A percentile compares a stretch with the other conserved stretches of the same genome.
phyloP scores from a whole-genome alignment of 2,329 filamentous ascomycete genomes.

The Exophiala alcalophila region DNA sequence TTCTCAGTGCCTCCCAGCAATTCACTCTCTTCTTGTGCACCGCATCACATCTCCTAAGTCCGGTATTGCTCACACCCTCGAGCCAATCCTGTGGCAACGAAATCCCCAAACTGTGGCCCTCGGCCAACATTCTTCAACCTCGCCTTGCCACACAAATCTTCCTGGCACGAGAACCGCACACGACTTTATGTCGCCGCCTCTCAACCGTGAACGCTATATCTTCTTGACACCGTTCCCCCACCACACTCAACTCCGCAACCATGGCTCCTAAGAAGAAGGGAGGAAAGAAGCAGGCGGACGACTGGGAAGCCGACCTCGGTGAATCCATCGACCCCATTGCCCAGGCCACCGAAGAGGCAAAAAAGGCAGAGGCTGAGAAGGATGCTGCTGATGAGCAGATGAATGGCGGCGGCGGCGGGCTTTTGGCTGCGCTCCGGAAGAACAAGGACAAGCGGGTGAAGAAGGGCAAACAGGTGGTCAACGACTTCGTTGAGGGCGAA shows the following conservation, averaged over 20 bases:
- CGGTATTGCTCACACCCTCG: neutral
- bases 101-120: constrained; percentile 5
- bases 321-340: constrained; percentile 67
- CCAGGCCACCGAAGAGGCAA: constrained; percentile 45
- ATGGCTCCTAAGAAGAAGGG: constrained; percentile 98
- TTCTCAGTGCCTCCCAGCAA: constrained; percentile 7
- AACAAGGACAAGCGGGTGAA: constrained; percentile 85
- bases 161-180: constrained; percentile 8
- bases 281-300: constrained; percentile 73
- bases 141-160: neutral
- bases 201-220: constrained; percentile 29
- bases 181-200: constrained; percentile 32
- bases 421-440: constrained; percentile 78
- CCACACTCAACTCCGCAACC: constrained; percentile 29
- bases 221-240: constrained; percentile 6
- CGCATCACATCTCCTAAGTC: neutral
- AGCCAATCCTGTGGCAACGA: constrained; percentile 5
- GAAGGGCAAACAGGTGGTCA: constrained; percentile 71
- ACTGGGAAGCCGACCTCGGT: constrained; percentile 92
- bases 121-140: constrained; percentile 8
- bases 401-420: constrained; percentile 57
- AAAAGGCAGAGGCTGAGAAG: constrained; percentile 46
- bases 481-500: constrained; percentile 73
- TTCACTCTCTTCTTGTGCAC: neutral
- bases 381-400: constrained; percentile 54